Base-by-base conservation (phyloP, 208 protist genomes). In the Crithidia thermophila region DNA sequence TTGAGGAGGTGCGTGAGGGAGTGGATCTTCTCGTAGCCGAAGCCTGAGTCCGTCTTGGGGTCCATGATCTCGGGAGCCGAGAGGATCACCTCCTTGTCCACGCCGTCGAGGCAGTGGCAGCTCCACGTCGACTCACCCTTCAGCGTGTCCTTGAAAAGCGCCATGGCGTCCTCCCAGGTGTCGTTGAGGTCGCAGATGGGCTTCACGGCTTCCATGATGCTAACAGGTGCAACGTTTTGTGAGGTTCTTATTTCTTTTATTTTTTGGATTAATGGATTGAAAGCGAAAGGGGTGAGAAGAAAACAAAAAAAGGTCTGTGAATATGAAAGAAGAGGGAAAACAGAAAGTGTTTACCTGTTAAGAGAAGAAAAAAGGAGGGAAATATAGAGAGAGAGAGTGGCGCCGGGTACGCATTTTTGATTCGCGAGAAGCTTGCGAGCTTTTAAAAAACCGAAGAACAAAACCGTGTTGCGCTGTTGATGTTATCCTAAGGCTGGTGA, bases 61-160 rank as follows among this genome's bases (percentile, higher is more conserved):
- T 94, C 89, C 89, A 94, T 92, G 46, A 94, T 79, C 75, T 94
- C 89, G 8, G 86, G 85, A 0, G 89, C 85, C 1, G 84, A 87
- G 5, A 94, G 78, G 47, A 94, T 87, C 47, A 83, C 65, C 69
- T 94, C 89, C 71, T 84, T 82, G 61, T 94, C 78, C 5, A 90
- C 75, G 42, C 80, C 84, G 0, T 72, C 77, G 49, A 84, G 51
- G 47, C 80, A 82, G 58, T 74, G 49, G 72, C 85, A 94, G 50
- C 74, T 79, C 88, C 88, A 94, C 1, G 75, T 80, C 2, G 69
- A 60, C 67, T 81, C 34, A 13, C 65, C 62, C 42, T 66, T 71
- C 30, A 90, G 68, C 27, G 28, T 9, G n/a, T 61, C 51, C 40
- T 75, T 47, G 75, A 91, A 94, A 66, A 78, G 75, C 9, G 25